Evolutionary conservation across 2,329 filamentous ascomycete genomes (phyloP), one percentile per base, ranked within the genome.

Genomic region (Aspergillus neotritici): DNA sequence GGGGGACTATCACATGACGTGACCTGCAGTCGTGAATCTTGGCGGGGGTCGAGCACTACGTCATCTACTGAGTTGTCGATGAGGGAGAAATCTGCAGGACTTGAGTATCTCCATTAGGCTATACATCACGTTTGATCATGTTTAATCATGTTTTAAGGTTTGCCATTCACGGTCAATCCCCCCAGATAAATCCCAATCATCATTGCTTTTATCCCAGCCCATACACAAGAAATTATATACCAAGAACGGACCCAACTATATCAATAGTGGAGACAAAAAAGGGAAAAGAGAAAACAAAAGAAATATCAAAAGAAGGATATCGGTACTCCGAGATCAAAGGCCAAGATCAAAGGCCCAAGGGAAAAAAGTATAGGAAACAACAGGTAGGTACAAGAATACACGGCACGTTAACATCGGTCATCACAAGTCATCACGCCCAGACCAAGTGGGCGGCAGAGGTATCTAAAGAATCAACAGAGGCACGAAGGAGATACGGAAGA

Each of bases 381-480:
- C 31, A 40, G 25, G 37, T 33, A 40, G 25, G 37, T 33, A 40
- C 37, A 40, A 31, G 28, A 40, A 33, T 40, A 31, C 21, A 40
- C 14, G 46, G 44, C 44, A 34, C 44, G 47, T 51, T 44, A 48
- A 50, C 43, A 49, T 54, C 43, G 34, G 57, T 64, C 57, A 58
- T 60, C 53, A 56, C 17, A 55, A 51, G 55, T 63, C 60, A 57
- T 62, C 54, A 63, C 46, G 50, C 50, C 53, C 43, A 44, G 32
- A 41, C 29, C 34, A 41, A 36, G 45, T 49, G 44, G 54, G 53
- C 40, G 50, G 51, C 45, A 47, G 46, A 55, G 56, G 52, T 58
- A 62, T 61, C 50, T 49, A 48, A 54, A 53, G 46, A 49, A 54
- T 46, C 48, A 43, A 56, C 52, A 44, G 47, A 51, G 47, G 48